Conservation (phyloP, 306 rosid species). For the Crotalaria pallida region DNA sequence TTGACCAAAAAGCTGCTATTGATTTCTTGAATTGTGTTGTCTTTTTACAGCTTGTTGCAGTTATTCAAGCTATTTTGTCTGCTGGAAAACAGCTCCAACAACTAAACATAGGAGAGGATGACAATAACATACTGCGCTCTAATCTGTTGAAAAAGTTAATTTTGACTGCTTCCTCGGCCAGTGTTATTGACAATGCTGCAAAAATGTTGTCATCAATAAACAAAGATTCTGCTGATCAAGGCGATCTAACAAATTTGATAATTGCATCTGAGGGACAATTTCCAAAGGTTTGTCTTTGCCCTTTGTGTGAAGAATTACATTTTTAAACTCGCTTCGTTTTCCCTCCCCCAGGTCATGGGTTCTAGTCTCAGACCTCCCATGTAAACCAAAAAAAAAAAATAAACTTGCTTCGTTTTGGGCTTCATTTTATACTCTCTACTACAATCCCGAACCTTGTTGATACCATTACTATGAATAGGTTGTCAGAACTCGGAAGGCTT, state of each 20-base stretch:
- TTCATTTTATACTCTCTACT: conserved; percentile 5
- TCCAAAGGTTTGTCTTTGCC: conserved; percentile 57
- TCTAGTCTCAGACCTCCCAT: too few species aligned
- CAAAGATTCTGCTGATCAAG: conserved; percentile 74
- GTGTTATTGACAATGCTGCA: conserved; percentile 61
- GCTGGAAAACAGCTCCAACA: conserved; percentile 85
- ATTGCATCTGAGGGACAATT: conserved; percentile 51
- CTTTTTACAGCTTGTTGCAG: conserved; percentile 64
- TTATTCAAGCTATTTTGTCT: conserved; percentile 68
- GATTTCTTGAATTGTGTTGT: conserved; percentile 20
- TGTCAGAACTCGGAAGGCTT: conserved; percentile 49
- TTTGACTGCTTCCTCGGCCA: conserved; percentile 62
- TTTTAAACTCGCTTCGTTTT: conserved; percentile 9
- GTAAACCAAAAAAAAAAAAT: too few species aligned
- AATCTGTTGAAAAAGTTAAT: conserved; percentile 63
- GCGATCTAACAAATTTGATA: conserved; percentile 60
- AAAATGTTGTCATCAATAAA: conserved; percentile 71
- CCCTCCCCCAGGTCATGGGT: too few species aligned
- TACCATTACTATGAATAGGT: conserved; percentile 42
- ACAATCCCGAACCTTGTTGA: conserved; percentile 5
- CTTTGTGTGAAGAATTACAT: not conserved
- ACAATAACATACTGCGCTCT: conserved; percentile 33
- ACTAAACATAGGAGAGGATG: conserved; percentile 49
- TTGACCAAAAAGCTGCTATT: conserved; percentile 8
- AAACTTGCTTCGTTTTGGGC: conserved; percentile 4